Conservation (phyloP, 2,329 filamentous ascomycete species). For the Aspergillus melleus region DNA sequence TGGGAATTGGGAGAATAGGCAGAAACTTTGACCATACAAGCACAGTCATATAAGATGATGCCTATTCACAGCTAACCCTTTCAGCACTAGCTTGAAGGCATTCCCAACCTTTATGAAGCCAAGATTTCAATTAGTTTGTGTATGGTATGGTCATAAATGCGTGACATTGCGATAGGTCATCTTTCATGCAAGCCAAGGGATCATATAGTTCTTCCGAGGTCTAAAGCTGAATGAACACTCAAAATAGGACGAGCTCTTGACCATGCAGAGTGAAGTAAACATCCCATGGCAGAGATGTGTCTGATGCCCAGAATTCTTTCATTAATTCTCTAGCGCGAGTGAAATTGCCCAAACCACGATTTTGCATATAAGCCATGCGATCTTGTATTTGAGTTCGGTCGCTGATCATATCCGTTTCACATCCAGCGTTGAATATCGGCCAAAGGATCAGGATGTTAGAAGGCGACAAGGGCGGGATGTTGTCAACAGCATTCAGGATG, state of each 20-base stretch:
- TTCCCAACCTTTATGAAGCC: too few relatives aligned
- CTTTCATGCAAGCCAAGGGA: too few relatives aligned
- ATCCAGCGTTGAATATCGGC: slow-evolving; percentile 35
- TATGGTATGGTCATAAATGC: too few relatives aligned
- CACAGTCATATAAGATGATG: too few relatives aligned
- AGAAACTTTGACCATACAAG: too few relatives aligned
- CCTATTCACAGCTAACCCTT: too few relatives aligned
- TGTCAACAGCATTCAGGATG: slow-evolving; percentile 19
- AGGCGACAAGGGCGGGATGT: slow-evolving; percentile 22
- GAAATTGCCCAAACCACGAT: slow-evolving; percentile 30
- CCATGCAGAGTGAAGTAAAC: slow-evolving; percentile 20
- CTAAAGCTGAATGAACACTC: neutral
- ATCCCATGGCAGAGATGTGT: slow-evolving; percentile 21
- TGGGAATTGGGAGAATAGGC: too few relatives aligned
- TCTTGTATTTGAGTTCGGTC: slow-evolving; percentile 22
- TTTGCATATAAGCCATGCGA: slow-evolving; percentile 30
- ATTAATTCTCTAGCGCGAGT: slow-evolving; percentile 24
- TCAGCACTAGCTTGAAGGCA: too few relatives aligned
- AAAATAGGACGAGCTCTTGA: slow-evolving; percentile 28
- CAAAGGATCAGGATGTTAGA: slow-evolving; percentile 32
- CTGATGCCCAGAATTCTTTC: slow-evolving; percentile 23
- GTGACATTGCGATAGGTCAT: too few relatives aligned
- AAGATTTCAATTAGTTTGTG: too few relatives aligned
- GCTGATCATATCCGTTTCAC: slow-evolving; percentile 21
- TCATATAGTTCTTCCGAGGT: too few relatives aligned